phyloP scores from a whole-genome alignment of 129 eudicot genomes.

The Chrysanthemum makinoi region DNA sequence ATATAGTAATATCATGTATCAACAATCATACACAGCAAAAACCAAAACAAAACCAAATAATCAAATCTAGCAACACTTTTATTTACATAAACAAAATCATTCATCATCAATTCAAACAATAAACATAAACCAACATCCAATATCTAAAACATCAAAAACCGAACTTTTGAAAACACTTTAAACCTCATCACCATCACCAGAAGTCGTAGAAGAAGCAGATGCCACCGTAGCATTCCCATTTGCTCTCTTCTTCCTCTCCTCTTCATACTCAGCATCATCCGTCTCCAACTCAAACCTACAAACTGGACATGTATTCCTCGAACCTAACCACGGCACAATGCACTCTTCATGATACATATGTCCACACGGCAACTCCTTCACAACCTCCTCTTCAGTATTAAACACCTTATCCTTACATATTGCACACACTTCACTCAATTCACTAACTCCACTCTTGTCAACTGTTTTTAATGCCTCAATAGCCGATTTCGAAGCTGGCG shows the following conservation, averaged over 20 bases:
- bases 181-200: constrained; percentile 18
- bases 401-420: constrained; percentile 56
- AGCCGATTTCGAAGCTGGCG: constrained; percentile 72
- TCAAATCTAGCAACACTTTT: constrained; percentile 11
- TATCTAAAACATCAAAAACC: background rate
- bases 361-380: constrained; percentile 68
- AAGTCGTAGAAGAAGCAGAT: constrained; percentile 1
- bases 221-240: background rate
- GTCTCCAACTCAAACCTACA: constrained; percentile 70
- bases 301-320: constrained; percentile 66
- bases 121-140: background rate
- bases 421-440: constrained; percentile 40
- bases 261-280: constrained; percentile 67
- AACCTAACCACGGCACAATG: constrained; percentile 63
- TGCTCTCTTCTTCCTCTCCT: constrained; percentile 47
- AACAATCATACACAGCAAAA: constrained; percentile 28
- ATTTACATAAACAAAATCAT: constrained; percentile 25
- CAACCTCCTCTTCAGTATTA: constrained; percentile 42
- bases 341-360: constrained; percentile 71
- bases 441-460: background rate
- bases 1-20: background rate
- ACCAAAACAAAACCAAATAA: background rate
- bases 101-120: constrained; percentile 19
- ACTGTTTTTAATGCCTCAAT: constrained; percentile 39
- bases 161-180: constrained; percentile 3